Evolutionary conservation across 306 rosid species (phyloP), one percentile per base, ranked within the genome.

Genomic region (Lagenaria siceraria): DNA sequence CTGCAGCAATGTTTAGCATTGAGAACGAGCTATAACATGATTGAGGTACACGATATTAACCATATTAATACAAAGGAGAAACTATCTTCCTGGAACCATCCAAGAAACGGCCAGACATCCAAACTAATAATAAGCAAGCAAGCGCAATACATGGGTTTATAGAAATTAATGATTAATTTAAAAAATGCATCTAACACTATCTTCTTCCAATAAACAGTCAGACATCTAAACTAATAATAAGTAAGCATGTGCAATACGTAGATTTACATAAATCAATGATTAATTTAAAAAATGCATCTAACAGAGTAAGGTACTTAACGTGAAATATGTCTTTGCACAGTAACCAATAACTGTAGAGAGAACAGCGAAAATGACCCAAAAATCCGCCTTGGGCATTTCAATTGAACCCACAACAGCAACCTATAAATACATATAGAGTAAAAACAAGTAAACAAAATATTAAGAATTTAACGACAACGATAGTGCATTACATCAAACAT

Each of bases 311-410:
- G 81, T 74, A 78, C 89, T 82, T 82, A 78, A 95, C 97, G 97
- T 92, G 90, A 95, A 90, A 85, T 95, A 95, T 74, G 92, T 92
- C 91, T 90, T 95, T 22, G 96, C 97, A 80, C 77, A 69, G 85
- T 95, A 95, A 86, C 99, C 99, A 77, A 90, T 70, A 78, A 95
- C 92, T 11, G 97, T 87, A 65, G 97, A 92, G 72, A 92, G 74
- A 85, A 95, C 86, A 65, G 93, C 97, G 80, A 90, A 76, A 15
- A 90, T 82, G 87, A 95, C 96, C 92, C 91, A 89, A 61, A 85
- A 82, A 89, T 95, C 99, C 77, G 91, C 93, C 53, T 88, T 82
- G 72, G 97, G 92, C 88, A 82, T 90, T 85, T 95, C 97, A 31
- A 92, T 76, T 22, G 99, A 95, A 81, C 90, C 86, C 82, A 90